A percentile compares a stretch with the other conserved stretches of the same genome.
Conservation (phyloP, 345 rosid species). For the Syzygium oleosum region DNA sequence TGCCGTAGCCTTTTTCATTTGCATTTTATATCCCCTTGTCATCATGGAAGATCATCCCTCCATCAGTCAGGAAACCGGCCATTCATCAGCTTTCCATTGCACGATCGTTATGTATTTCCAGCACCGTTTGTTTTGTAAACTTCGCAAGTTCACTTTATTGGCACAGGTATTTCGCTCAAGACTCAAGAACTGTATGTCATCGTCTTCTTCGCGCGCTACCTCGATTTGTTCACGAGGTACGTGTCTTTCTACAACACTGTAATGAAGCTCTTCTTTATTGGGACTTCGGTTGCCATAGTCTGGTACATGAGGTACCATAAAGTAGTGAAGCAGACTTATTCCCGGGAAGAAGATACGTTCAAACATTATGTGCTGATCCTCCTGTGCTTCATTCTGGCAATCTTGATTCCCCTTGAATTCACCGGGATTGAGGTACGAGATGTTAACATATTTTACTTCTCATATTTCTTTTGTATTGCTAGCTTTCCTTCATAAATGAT, state of each 20-base stretch:
- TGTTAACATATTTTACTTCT: not conserved
- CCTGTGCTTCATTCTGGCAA: conserved; percentile 14
- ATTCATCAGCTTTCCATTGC: not conserved
- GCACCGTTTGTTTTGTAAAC: not conserved
- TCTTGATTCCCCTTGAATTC: conserved; percentile 15
- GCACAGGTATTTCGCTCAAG: conserved; percentile 33
- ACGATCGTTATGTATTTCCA: not conserved
- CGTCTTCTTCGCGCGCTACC: conserved; percentile 36
- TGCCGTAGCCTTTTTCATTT: not conserved
- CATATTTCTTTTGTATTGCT: not conserved
- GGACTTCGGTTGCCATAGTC: conserved; percentile 29
- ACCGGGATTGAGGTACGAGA: conserved; percentile 11
- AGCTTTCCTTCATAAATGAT: not conserved
- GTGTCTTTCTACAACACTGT: conserved; percentile 30
- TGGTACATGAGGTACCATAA: conserved; percentile 46
- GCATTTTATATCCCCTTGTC: not conserved
- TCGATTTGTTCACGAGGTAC: conserved; percentile 19
- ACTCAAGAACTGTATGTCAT: conserved; percentile 38
- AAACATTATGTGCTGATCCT: conserved; percentile 18
- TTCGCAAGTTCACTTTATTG: not conserved
- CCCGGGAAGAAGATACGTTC: conserved; percentile 25
- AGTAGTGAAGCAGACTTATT: conserved; percentile 28
- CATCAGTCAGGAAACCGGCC: not conserved
- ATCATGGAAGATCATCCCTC: not conserved
- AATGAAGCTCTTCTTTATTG: conserved; percentile 33